Percentiles rank a stretch among this genome's conserved stretches.
Evolutionary conservation across 257 asterid species (phyloP).

Genomic region (Nicotiana knightiana): DNA sequence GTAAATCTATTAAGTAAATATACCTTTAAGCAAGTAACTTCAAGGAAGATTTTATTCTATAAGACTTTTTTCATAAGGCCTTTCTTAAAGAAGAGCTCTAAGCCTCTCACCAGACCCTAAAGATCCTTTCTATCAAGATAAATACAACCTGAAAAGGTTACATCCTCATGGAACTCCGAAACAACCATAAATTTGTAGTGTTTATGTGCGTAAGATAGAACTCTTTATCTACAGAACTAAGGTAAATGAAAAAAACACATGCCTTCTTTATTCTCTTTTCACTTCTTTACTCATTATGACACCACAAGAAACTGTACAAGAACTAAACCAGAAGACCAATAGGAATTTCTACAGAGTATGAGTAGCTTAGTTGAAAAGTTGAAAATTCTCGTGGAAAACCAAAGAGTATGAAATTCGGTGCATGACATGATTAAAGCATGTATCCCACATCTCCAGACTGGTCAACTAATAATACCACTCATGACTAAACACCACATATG

Average conservation of each 20-base stretch:
- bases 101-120: neutral
- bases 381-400: neutral
- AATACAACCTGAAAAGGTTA: neutral
- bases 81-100: neutral
- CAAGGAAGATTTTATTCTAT: neutral
- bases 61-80: neutral
- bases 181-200: neutral
- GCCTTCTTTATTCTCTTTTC: neutral
- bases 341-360: neutral
- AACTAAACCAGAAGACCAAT: neutral
- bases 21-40: neutral
- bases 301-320: neutral
- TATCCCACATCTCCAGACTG: neutral
- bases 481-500: no score
- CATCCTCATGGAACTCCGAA: neutral
- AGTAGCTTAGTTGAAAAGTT: neutral
- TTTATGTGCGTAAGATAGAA: neutral
- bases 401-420: neutral
- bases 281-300: neutral
- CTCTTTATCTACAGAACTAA: neutral
- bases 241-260: neutral
- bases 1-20: neutral
- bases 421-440: neutral
- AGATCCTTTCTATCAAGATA: neutral
- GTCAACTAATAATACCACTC: neutral